Base-by-base conservation (phyloP, 371 early-diverging fungal species). In the Syncephalastrum racemosum region DNA sequence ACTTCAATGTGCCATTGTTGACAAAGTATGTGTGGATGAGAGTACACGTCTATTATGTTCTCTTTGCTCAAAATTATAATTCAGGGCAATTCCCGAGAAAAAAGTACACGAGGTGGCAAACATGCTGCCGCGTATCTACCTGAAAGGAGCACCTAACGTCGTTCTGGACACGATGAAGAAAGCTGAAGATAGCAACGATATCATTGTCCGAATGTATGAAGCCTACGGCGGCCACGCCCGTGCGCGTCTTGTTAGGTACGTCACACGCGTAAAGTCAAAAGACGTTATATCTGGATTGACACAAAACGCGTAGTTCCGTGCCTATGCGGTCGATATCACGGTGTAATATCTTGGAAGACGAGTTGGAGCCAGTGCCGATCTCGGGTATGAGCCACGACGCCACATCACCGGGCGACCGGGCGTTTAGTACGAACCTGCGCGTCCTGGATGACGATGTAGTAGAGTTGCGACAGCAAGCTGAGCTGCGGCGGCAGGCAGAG, bases 171-270 rank as follows among this genome's bases (percentile, higher is more conserved):
- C 92, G 0, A 68, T 97, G 56, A 97, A 96, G 68, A 63, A 77
- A 12, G 90, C 96, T 3, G 96, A 96, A 73, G 93, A 93, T 64
- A 74, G 73, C 46, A 27, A 64, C 2, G 77, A 64, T 14, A 56
- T 97, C 16, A 78, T 97, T 40, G 58, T 98, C 20, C 82, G 99
- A 46, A 55, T 97, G 10, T 94, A 93, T 67, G 97, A 98, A 68
- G 87, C 94, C 0, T 91, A 85, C 68, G 97, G 99, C n/a, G 96
- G 96, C 4, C 89, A 89, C 12, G 88, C 89, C 2, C 66, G 56
- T 20, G 84, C 79, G 20, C 66, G 59, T 19, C 59, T 94, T 36
- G 67, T 60, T 19, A 85, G 86, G 90, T 90, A 79, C 13, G 59
- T 24, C 24, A 8, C 54, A 2, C 18, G 22, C 23, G 2, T 18